Evolutionary conservation across 495 filamentous ascomycete species (phyloP), one percentile per base, ranked within the genome.

Genomic region (Chlorociboria aeruginascens): DNA sequence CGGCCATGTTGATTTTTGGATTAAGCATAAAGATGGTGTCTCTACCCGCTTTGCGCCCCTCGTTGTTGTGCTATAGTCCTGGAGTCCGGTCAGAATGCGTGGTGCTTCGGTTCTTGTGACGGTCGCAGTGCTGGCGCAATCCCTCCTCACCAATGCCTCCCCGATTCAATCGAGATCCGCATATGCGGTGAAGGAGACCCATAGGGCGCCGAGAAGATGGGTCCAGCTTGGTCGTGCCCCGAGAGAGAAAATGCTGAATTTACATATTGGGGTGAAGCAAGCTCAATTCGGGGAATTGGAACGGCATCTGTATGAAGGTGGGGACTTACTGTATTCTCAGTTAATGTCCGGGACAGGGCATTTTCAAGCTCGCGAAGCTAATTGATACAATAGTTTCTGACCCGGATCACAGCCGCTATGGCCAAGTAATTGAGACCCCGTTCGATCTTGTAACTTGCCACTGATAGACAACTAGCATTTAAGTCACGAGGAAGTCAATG

Each of bases 231-330:
- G 64, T 45, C 62, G 68, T 16, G 72, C 75, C 1, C 63, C 71
- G 2, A 60, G 25, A 7, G 43, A 35, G 0, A 35, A 49, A 10
- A 56, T 56, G 54, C 32, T 78, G 3, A 69, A 70, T 6, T 65
- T 78, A 37, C 66, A 70, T 25, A 75, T 78, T 51, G 74, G 69
- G 17, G 50, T 78, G 52, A 67, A 62, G 28, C 74, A 78, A 57
- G 60, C 58, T 17, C 73, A 75, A 38, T 46, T 76, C 17, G 66
- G 71, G 29, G 56, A 63, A 33, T 69, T 67, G 9, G 67, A 75
- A 52, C 69, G 71, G 11, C 65, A 70, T 35, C 60, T 78, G 7
- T 50, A 76, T 74, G 71, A 63, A 69, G 47, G 61, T 78, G 38
- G 0, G 36, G 32, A 12, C n/a, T 16, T 1, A 12, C 7, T 32